A percentile compares a stretch with the other conserved stretches of the same genome.
These are phyloP conservation scores for Plasmopara muralis DNA, from an alignment of 352 stramenopile genomes.

Conservation along the genomic window DNA sequence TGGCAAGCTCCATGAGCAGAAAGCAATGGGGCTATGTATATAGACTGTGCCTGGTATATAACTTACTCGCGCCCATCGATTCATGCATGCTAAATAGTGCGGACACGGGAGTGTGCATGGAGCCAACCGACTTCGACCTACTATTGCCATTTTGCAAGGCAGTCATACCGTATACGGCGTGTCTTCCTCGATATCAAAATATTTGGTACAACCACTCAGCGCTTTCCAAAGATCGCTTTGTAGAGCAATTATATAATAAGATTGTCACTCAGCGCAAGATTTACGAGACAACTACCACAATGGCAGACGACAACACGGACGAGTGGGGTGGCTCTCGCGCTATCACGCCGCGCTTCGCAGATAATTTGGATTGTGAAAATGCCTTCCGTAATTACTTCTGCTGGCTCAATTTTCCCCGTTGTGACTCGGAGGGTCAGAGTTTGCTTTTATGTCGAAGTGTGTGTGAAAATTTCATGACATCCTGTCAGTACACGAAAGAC, in stretches of 20 bases:
- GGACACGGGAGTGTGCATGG: constrained; percentile 58
- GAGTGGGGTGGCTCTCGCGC: constrained; percentile 55
- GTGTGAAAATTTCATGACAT: constrained; percentile 63
- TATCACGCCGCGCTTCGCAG: constrained; percentile 70
- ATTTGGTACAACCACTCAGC: constrained; percentile 76
- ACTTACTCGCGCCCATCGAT: neutral
- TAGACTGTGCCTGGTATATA: too few species aligned
- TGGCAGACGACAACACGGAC: constrained; percentile 51
- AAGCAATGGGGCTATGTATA: too few species aligned
- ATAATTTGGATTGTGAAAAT: constrained; percentile 86
- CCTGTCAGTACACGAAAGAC: constrained; percentile 76
- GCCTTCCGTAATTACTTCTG: constrained; percentile 89
- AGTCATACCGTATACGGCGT: constrained; percentile 68
- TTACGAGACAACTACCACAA: constrained; percentile 58
- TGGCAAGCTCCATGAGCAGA: too few species aligned
- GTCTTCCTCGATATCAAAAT: constrained; percentile 59
- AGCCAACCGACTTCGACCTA: constrained; percentile 55
- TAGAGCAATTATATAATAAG: constrained; percentile 7
- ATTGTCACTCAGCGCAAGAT: constrained; percentile 48
- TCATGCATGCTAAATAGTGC: constrained; percentile 42
- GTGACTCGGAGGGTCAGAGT: too few species aligned
- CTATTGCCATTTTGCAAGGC: constrained; percentile 64
- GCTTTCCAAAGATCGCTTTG: constrained; percentile 64
- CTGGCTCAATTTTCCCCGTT: constrained; percentile 26
- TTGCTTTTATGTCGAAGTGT: too few species aligned